A percentile compares a stretch with the other conserved stretches of the same genome.
Conservation (phyloP, 2,329 filamentous ascomycete species). For the Chaetomiaceae sp. region DNA sequence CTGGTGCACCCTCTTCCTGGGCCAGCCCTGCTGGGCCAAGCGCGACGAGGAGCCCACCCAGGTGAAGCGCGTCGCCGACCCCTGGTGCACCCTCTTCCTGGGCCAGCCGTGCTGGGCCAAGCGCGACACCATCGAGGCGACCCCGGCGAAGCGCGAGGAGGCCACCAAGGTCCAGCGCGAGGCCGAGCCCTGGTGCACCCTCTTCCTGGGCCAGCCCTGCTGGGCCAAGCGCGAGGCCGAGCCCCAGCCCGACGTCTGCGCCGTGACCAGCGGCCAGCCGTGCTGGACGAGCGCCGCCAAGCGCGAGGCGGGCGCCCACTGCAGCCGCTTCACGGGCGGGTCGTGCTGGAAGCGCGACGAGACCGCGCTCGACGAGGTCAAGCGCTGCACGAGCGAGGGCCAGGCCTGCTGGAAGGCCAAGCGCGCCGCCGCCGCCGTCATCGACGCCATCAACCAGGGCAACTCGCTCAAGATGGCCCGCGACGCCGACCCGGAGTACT, state of each 20-base stretch:
- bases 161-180: constrained; percentile 10
- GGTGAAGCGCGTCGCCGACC: constrained; percentile 20
- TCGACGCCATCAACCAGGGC: constrained; percentile 28
- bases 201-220: constrained; percentile 38
- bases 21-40: constrained; percentile 35
- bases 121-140: too few species aligned
- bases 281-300: constrained; percentile 33
- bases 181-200: constrained; percentile 32
- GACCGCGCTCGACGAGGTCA: constrained; percentile 24
- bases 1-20: constrained; percentile 35
- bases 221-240: constrained; percentile 7
- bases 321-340: constrained; percentile 31
- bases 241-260: constrained; percentile 24
- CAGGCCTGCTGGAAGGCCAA: constrained; percentile 42
- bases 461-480: constrained; percentile 24
- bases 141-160: too few species aligned
- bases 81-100: constrained; percentile 32
- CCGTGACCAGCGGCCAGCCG: constrained; percentile 33
- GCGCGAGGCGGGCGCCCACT: constrained; percentile 31
- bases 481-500: constrained; percentile 29
- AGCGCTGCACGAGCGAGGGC: constrained; percentile 30
- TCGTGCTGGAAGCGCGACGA: constrained; percentile 35
- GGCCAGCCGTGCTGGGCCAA: constrained; percentile 36
- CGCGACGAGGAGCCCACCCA: constrained; percentile 4
- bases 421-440: constrained; percentile 36